These are phyloP conservation scores for Apophysomyces trapeziformis DNA, from an alignment of 371 early-diverging fungal genomes.

Conservation along the genomic window DNA sequence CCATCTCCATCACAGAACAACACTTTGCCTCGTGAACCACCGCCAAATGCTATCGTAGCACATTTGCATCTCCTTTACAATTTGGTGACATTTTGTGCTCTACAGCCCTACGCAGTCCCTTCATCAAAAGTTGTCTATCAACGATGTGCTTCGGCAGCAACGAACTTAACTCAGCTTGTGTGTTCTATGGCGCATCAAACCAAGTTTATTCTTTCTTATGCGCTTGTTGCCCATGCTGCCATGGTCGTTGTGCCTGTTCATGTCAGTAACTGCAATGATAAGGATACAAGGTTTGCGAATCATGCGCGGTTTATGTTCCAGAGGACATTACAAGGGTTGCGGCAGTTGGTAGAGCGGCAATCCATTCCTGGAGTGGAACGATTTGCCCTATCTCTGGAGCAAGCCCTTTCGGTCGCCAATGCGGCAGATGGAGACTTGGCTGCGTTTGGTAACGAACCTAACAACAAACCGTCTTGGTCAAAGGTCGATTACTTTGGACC, in stretches of 20 bases:
- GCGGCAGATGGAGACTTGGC: background rate
- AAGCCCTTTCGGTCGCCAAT: slow-evolving; percentile 23
- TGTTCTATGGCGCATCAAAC: slow-evolving; percentile 25
- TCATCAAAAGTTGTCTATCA: slow-evolving; percentile 18
- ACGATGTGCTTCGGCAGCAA: slow-evolving; percentile 31
- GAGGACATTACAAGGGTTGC: slow-evolving; percentile 32
- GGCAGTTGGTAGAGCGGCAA: slow-evolving; percentile 19
- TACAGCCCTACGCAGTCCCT: slow-evolving; percentile 24
- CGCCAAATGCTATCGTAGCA: slow-evolving; percentile 31
- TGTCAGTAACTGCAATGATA: slow-evolving; percentile 40
- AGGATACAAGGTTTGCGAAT: slow-evolving; percentile 26
- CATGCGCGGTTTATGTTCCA: slow-evolving; percentile 47
- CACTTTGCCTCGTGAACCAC: slow-evolving; percentile 34
- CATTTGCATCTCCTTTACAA: slow-evolving; percentile 40
- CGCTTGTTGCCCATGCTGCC: slow-evolving; percentile 34
- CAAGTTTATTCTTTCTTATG: slow-evolving; percentile 24
- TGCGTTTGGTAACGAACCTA: background rate
- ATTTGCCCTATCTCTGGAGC: slow-evolving; percentile 25
- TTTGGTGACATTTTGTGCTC: slow-evolving; percentile 24
- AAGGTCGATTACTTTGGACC: background rate
- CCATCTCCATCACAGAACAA: slow-evolving; percentile 24
- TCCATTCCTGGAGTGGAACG: slow-evolving; percentile 25
- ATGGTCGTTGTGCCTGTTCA: slow-evolving; percentile 43
- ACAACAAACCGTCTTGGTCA: slow-evolving; percentile 3
- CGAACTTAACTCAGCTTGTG: slow-evolving; percentile 32